These are phyloP conservation scores for Capronia americana DNA, from an alignment of 2,329 filamentous ascomycete genomes.

Conservation along the genomic window DNA sequence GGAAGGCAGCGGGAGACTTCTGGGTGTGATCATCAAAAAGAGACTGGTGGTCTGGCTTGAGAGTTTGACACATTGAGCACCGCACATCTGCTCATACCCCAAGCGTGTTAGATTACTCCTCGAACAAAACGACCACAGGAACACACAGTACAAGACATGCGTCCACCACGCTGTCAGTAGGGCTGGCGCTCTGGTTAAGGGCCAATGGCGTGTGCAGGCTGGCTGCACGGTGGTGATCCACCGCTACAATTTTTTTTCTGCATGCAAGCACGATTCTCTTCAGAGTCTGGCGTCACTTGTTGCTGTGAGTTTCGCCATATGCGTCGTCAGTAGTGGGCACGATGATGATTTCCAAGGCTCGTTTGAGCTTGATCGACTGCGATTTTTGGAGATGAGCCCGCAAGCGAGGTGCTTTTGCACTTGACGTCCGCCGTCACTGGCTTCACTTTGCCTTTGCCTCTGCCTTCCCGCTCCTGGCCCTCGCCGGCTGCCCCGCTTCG, in stretches of 20 bases:
- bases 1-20: slow-evolving; percentile 57
- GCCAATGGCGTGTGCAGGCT: background rate
- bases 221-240: background rate
- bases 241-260: background rate
- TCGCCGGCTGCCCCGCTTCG: background rate
- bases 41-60: slow-evolving; percentile 61
- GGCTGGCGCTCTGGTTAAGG: background rate
- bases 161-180: background rate
- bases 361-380: background rate
- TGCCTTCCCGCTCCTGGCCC: background rate
- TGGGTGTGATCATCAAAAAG: slow-evolving; percentile 66
- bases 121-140: background rate
- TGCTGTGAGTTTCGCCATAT: background rate
- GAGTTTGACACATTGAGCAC: slow-evolving; percentile 43
- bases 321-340: background rate
- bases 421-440: slow-evolving; percentile 6
- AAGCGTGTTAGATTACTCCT: background rate
- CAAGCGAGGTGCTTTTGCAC: background rate
- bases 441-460: background rate
- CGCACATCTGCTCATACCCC: background rate
- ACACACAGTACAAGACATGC: background rate
- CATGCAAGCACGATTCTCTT: background rate
- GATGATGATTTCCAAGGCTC: background rate
- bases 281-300: background rate
- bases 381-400: background rate